Percentiles rank a stretch among this genome's conserved stretches.
Conservation (phyloP, 306 rosid species). For the Hippophae gyantsensis region DNA sequence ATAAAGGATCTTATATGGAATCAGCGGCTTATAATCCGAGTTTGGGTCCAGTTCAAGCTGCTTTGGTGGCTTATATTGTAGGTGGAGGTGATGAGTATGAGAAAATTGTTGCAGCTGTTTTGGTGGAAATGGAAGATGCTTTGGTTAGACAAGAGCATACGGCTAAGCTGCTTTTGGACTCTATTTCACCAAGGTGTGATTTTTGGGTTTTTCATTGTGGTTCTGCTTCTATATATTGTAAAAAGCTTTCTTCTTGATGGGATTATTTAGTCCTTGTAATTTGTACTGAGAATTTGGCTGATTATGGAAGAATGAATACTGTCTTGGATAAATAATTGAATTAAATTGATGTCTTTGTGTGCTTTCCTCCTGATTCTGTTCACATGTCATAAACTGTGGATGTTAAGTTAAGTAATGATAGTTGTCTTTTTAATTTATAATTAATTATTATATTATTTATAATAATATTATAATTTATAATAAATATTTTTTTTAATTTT, state of each 20-base stretch:
- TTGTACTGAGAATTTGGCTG: neutral
- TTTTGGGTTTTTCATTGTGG: slow-evolving; percentile 34
- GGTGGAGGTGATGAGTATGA: slow-evolving; percentile 44
- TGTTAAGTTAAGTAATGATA: too few species aligned
- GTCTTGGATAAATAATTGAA: too few species aligned
- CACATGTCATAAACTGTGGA: too few species aligned
- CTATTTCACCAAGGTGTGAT: slow-evolving; percentile 41
- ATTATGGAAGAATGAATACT: neutral
- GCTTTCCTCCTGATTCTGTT: too few species aligned
- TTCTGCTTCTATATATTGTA: neutral
- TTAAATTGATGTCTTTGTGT: too few species aligned
- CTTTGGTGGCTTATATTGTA: slow-evolving; percentile 59
- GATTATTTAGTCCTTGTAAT: neutral
- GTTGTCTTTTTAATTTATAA: too few species aligned
- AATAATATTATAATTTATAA: too few species aligned
- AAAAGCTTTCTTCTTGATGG: neutral
- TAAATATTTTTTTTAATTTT: too few species aligned
- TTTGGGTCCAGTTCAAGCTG: slow-evolving; percentile 72
- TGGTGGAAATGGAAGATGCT: slow-evolving; percentile 69
- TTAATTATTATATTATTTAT: too few species aligned
- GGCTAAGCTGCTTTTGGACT: slow-evolving; percentile 43
- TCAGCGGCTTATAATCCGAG: slow-evolving; percentile 94
- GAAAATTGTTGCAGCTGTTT: slow-evolving; percentile 41
- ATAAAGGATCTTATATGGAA: slow-evolving; percentile 64
- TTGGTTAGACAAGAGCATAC: slow-evolving; percentile 52